Percentiles rank a stretch among this genome's conserved stretches.
Conservation (phyloP, 2,329 filamentous ascomycete species). For the Fusarium sp. region DNA sequence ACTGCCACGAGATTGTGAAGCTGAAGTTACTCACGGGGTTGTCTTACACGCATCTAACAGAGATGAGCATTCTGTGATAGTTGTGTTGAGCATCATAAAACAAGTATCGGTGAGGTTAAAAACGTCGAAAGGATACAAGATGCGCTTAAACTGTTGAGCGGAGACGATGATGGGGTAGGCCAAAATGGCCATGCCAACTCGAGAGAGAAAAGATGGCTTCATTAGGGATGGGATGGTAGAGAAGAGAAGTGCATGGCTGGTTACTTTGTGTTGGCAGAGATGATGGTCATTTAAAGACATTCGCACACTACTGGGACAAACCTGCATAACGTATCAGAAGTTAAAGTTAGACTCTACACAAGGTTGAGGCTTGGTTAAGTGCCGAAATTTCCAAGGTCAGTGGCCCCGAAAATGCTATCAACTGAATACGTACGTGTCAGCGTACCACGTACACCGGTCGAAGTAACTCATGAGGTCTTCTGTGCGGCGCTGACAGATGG, state of each 20-base stretch:
- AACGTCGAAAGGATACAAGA: background rate
- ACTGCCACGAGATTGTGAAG: background rate
- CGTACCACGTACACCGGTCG: background rate
- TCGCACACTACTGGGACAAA: background rate
- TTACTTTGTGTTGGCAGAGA: background rate
- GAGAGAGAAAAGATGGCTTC: background rate
- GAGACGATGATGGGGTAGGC: background rate
- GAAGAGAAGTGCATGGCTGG: background rate
- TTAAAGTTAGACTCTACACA: background rate
- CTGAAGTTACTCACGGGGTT: background rate
- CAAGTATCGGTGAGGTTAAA: background rate
- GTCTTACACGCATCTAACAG: background rate
- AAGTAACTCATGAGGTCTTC: background rate
- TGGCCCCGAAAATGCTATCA: too few species aligned
- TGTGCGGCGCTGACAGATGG: background rate
- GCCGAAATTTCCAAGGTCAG: too few species aligned
- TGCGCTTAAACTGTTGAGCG: background rate
- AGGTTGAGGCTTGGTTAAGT: too few species aligned
- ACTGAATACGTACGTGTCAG: background rate
- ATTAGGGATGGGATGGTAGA: background rate
- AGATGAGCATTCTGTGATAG: background rate
- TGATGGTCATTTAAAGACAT: background rate
- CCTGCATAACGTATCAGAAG: background rate
- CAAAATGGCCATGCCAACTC: background rate
- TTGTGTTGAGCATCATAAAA: background rate